Base-by-base conservation (phyloP, 176 grass and related monocot species). In the Hordeum marinum region DNA sequence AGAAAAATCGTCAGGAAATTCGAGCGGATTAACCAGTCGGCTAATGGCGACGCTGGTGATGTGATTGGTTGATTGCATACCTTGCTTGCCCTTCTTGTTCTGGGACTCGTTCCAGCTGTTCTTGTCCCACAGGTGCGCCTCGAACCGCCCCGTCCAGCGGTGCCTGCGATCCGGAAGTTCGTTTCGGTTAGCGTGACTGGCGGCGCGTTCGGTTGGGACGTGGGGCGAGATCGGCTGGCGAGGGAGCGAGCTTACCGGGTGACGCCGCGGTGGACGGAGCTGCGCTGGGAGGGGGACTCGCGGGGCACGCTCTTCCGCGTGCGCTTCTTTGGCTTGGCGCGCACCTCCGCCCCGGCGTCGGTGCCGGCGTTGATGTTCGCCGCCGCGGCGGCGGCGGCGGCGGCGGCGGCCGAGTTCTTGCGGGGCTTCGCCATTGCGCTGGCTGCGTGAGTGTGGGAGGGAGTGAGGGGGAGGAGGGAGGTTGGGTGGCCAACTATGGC, bases 51-150 rank as follows among this genome's bases (percentile, higher is more conserved):
- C 1, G 45, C 45, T 1, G 1, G 45, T 15, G 45, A 1, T 0
- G 39, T 10, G 39, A 48, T 48, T 45, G 42, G 45, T 13, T 15
- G 5, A 14, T 48, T 15, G 58, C 46, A 14, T 3, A 97, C 94
- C 94, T 94, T 97, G 94, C 75, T 94, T 97, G 65, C 94, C 94
- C 80, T 97, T 97, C 88, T 97, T 97, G 88, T 88, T 97, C 88
- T 97, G 94, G 43, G 92, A 83, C 76, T 94, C 94, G 76, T 97
- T 97, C 94, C 94, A 94, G 86, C 86, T 94, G 83, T 85, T 87
- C 86, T 97, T 97, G 89, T 97, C 94, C 94, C 94, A 94, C 77
- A 94, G 80, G 88, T 97, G 94, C n/a, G 94, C 94, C 94, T 97
- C 94, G 90, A 85, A 94, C 81, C 94, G 68, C 26, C 94, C 94